A percentile compares a stretch with the other conserved stretches of the same genome.
Conservation (phyloP, 768 basidiomycete species). For the Mycena filopes region DNA sequence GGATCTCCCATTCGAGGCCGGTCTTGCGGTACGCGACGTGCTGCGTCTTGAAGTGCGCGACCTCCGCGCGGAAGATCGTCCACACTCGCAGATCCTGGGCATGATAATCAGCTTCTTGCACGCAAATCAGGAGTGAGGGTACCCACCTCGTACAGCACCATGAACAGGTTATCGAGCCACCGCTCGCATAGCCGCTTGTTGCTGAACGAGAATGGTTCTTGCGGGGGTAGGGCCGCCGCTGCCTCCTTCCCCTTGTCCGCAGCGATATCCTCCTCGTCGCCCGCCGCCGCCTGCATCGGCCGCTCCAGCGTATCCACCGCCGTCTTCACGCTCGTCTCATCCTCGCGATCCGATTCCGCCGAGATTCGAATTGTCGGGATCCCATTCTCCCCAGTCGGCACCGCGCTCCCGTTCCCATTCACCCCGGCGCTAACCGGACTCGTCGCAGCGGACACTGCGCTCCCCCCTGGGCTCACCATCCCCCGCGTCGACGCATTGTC, state of each 20-base stretch:
- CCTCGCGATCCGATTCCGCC: slow-evolving; percentile 71
- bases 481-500: slow-evolving; percentile 80
- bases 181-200: slow-evolving; percentile 97
- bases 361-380: slow-evolving; percentile 82
- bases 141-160: slow-evolving; percentile 95
- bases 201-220: slow-evolving; percentile 88
- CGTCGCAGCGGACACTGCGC: slow-evolving; percentile 19
- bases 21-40: slow-evolving; percentile 98
- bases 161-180: slow-evolving; percentile 98
- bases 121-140: background rate
- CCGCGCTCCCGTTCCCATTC: slow-evolving; percentile 29
- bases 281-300: slow-evolving; percentile 64
- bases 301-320: slow-evolving; percentile 51
- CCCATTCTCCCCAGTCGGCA: slow-evolving; percentile 37
- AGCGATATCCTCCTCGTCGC: slow-evolving; percentile 47
- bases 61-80: slow-evolving; percentile 99
- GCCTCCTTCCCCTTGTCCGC: slow-evolving; percentile 36
- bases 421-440: slow-evolving; percentile 41
- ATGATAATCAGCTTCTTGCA: slow-evolving; percentile 13
- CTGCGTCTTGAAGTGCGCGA: slow-evolving; percentile 98
- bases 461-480: slow-evolving; percentile 47
- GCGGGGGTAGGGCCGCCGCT: slow-evolving; percentile 47
- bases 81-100: slow-evolving; percentile 92
- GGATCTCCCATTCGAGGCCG: slow-evolving; percentile 96
- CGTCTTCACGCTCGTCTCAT: slow-evolving; percentile 44